Evolutionary conservation across 2,329 filamentous ascomycete genomes (phyloP).

Genomic region (Tolypocladium tropicale): DNA sequence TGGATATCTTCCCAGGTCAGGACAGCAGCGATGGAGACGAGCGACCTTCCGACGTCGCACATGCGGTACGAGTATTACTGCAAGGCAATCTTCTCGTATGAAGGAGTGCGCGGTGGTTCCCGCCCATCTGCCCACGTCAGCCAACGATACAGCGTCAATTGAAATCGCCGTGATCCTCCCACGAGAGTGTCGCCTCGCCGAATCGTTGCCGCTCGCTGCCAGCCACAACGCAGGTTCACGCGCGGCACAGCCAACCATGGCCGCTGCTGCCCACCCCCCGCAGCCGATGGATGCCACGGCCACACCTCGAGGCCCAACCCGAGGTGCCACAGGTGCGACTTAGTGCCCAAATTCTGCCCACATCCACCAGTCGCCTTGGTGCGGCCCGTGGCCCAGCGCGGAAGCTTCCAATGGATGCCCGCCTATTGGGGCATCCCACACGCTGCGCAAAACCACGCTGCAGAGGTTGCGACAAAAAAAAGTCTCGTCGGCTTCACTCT

Average conservation of each 20-base stretch:
- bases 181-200: not conserved
- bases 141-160: not conserved
- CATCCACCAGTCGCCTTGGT: not conserved
- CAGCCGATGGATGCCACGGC: not conserved
- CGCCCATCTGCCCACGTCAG: too few relatives aligned
- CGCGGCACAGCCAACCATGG: not conserved
- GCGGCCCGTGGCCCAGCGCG: not conserved
- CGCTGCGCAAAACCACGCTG: not conserved
- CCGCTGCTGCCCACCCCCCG: not conserved
- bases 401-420: too few relatives aligned
- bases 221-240: not conserved
- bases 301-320: not conserved
- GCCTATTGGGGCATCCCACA: not conserved
- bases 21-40: not conserved
- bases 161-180: not conserved
- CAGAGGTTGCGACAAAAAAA: not conserved
- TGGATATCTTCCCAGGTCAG: not conserved
- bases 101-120: too few relatives aligned
- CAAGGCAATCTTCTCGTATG: too few relatives aligned
- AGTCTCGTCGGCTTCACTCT: not conserved
- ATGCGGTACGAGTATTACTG: not conserved
- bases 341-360: not conserved
- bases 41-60: not conserved
- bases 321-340: not conserved
- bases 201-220: not conserved